These are phyloP conservation scores for Epichloe festucae DNA, from an alignment of 2,329 filamentous ascomycete genomes.

Conservation along the genomic window DNA sequence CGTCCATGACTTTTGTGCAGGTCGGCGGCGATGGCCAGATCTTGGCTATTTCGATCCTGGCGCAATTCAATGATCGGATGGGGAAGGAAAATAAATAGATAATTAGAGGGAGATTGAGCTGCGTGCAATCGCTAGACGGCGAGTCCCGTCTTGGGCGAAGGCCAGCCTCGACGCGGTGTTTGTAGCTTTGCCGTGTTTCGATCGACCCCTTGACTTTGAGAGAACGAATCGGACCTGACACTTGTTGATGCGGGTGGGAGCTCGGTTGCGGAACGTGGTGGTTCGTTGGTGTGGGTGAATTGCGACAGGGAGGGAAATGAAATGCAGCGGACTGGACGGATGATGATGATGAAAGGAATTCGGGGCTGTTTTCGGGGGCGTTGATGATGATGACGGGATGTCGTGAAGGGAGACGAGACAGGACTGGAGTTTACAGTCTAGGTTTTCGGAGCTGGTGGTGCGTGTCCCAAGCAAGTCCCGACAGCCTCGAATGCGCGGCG, in stretches of 20 bases:
- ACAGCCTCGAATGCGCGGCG: slow-evolving; percentile 4
- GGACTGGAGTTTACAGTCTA: not conserved
- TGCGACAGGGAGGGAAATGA: not conserved
- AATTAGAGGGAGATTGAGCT: not conserved
- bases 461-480: slow-evolving; percentile 1
- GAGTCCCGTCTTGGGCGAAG: not conserved
- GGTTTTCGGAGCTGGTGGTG: slow-evolving; percentile 1
- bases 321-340: not conserved
- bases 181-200: not conserved
- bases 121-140: not conserved
- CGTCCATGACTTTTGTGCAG: slow-evolving; percentile 16
- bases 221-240: not conserved
- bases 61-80: not conserved
- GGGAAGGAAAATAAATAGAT: not conserved
- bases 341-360: not conserved
- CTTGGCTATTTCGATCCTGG: not conserved
- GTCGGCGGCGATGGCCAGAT: not conserved
- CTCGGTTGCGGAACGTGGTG: not conserved
- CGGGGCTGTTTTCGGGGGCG: not conserved
- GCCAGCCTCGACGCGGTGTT: not conserved
- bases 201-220: not conserved
- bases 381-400: not conserved
- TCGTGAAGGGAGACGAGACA: not conserved
- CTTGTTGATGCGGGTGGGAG: not conserved
- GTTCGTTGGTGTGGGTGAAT: not conserved